Evolutionary conservation across 768 basidiomycete genomes (phyloP).

Genomic region (Calocybe cyanea): DNA sequence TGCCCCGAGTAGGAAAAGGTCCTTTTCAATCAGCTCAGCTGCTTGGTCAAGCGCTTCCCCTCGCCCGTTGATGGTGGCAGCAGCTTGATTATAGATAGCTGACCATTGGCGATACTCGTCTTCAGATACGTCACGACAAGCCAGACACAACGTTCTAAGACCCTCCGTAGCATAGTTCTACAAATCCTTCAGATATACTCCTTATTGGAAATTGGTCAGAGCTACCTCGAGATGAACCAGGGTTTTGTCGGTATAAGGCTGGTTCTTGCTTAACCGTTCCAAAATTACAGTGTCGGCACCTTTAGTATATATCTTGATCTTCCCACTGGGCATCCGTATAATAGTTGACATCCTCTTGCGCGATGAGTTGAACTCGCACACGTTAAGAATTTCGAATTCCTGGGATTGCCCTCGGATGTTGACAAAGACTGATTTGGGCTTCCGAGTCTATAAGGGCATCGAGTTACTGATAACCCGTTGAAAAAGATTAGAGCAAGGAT

Average conservation of each 20-base stretch:
- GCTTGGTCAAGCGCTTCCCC: conserved; percentile 93
- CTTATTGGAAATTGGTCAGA: conserved; percentile 5
- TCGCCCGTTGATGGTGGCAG: conserved; percentile 92
- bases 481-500: not conserved
- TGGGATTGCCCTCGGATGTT: conserved; percentile 65
- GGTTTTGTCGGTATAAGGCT: conserved; percentile 83
- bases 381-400: conserved; percentile 91
- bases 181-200: not conserved
- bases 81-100: conserved; percentile 84
- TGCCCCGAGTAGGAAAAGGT: conserved; percentile 89
- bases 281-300: conserved; percentile 98
- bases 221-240: conserved; percentile 84
- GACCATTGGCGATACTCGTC: conserved; percentile 91
- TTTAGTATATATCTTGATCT: conserved; percentile 93
- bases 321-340: conserved; percentile 81
- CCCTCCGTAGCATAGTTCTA: conserved; percentile 98
- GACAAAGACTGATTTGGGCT: conserved; percentile 93
- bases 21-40: conserved; percentile 94
- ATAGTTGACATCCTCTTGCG: conserved; percentile 98
- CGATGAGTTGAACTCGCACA: conserved; percentile 98
- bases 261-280: conserved; percentile 84
- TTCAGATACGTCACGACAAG: conserved; percentile 88
- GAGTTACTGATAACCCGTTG: not conserved
- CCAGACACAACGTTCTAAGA: conserved; percentile 92
- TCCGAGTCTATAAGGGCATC: conserved; percentile 62